Evolutionary conservation across 768 basidiomycete genomes (phyloP), one percentile per base, ranked within the genome.

Genomic region (Naganishia friedmannii): DNA sequence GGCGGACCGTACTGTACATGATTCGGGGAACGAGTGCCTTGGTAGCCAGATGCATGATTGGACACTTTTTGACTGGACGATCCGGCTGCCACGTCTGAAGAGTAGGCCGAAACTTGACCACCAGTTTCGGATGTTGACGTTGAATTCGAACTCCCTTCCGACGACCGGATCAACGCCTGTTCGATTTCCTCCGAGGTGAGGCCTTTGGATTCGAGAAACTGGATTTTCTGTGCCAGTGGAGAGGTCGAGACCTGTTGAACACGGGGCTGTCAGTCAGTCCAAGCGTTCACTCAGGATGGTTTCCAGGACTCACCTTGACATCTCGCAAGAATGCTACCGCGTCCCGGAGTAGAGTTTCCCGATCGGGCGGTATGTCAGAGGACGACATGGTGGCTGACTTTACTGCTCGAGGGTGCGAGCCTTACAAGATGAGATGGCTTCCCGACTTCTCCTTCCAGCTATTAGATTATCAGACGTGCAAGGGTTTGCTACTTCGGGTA

Each of bases 141-240:
- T 9, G 54, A 46, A 45, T 26, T 63, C 60, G 60, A 42, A 19
- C 23, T 45, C 42, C 23, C 60, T 26, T 42, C 53, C n/a, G 72
- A 66, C 26, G 72, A 45, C 8, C 51, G 48, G 51, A 65, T 46
- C 77, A 97, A 80, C 0, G 92, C 93, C 34, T 87, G 83, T 79
- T 96, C 91, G 71, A 98, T 93, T 82, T 99, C 95, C 19, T 84
- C 80, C 7, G 85, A 84, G 0, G 88, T 88, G 39, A 99, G 84
- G 1, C 96, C 96, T 80, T 98, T 97, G 7, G 92, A 89, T 76
- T 96, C 90, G n/a, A 99, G 86, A 83, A 98, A 99, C 73, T 91
- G 89, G 55, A 98, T 86, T 65, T 91, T 87, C 79, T 95, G 91
- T 0, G 90, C 85, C 32, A 95, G 82, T 1, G 92, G 85, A 2